Evolutionary conservation across 2,329 filamentous ascomycete species (phyloP).

Genomic region (Gremmenia infestans): DNA sequence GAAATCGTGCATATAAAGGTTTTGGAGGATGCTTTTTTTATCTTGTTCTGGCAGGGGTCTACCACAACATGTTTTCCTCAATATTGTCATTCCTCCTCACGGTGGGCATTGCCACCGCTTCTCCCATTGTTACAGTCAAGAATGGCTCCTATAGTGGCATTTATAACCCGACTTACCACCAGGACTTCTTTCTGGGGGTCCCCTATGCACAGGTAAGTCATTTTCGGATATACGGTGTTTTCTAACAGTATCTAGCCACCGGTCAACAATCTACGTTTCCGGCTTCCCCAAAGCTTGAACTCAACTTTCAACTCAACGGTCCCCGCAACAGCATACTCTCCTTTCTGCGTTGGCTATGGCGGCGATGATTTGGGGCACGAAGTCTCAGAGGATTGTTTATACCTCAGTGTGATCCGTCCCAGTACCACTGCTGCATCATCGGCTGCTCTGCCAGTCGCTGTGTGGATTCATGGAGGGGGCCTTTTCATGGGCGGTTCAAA

Average conservation of each 20-base stretch:
- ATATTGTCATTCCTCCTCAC: not conserved
- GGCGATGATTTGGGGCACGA: constrained; percentile 15
- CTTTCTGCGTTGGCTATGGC: constrained; percentile 25
- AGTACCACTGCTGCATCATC: constrained; percentile 33
- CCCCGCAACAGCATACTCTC: constrained; percentile 15
- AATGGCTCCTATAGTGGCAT: constrained; percentile 23
- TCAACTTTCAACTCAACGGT: constrained; percentile 12
- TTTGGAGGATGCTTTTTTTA: not conserved
- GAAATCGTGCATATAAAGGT: not conserved
- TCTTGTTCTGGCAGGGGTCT: not conserved
- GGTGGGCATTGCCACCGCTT: not conserved
- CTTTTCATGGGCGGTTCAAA: constrained; percentile 32
- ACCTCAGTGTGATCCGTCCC: constrained; percentile 49
- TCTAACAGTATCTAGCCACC: constrained; percentile 14
- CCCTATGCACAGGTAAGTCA: constrained; percentile 20
- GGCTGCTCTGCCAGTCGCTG: constrained; percentile 41
- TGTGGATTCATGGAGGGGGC: constrained; percentile 51
- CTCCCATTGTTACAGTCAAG: constrained; percentile 17
- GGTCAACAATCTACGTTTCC: constrained; percentile 20
- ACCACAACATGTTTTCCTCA: not conserved
- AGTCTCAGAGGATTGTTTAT: constrained; percentile 46
- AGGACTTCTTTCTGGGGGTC: constrained; percentile 26
- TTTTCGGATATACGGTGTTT: not conserved
- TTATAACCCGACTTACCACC: constrained; percentile 17
- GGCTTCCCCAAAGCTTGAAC: constrained; percentile 18